Base-by-base conservation (phyloP, 257 asterid genomes). In the Gentiana dahurica region DNA sequence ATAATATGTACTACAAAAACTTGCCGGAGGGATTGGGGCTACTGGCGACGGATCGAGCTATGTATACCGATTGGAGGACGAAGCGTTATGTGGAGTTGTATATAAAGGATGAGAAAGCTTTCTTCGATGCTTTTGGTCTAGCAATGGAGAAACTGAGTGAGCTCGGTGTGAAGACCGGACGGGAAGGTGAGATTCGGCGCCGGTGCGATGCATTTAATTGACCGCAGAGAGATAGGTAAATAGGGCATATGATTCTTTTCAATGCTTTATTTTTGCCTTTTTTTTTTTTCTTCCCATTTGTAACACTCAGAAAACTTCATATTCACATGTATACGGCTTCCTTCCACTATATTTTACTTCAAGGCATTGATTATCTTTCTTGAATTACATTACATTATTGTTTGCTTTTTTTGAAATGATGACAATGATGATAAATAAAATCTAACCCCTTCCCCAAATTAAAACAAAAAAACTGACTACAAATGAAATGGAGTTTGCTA, bases 121-220 rank as follows among this genome's bases (percentile, higher is more conserved):
- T 91, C 57, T 91, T 85, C 52, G n/a, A 60, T 68, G 98, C 92
- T 7, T 91, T 91, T 65, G 87, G 66, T 2, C 58, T 64, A 15
- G 98, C 97, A 10, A 87, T 91, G 92, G 79, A 79, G 85, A 91
- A 91, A 73, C 63, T 91, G 49, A 83, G 97, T 38, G 79, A 70
- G 10, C 50, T 69, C 50, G 86, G 83, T 4, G 83, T 87, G 37
- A 78, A 79, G 71, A 78, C 84, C 1, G 98, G 95, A 3, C 65
- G 68, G 51, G 4, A 4, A n/a, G 98, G 98, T 45, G 94, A 91
- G 81, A 68, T 91, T 63, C 76, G 98, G 68, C 92, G 82, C 68
- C 76, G 98, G 71, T 91, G 98, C 64, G 98, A 91, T 56, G 85
- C 83, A 2, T 77, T 81, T 67, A 87, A 90, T 71, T 49, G 46